These are phyloP conservation scores for Lactarius quietus DNA, from an alignment of 768 basidiomycete genomes.

Conservation along the genomic window DNA sequence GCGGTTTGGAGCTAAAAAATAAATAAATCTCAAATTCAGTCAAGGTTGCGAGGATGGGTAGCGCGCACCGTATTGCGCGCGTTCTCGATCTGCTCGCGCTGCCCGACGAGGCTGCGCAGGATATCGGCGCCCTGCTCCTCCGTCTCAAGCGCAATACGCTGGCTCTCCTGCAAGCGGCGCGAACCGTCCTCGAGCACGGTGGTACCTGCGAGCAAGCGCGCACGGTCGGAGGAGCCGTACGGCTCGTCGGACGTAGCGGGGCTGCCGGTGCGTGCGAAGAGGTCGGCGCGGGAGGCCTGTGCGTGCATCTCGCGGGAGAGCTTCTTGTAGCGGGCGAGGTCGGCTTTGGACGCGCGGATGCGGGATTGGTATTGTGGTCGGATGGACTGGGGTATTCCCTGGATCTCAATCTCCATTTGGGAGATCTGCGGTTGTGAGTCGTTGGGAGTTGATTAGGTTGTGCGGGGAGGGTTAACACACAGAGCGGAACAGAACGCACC, in stretches of 20 bases:
- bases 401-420: conserved; percentile 99
- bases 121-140: conserved; percentile 96
- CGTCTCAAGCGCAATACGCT: conserved; percentile 91
- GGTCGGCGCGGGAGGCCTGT: conserved; percentile 67
- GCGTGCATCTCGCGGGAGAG: conserved; percentile 68
- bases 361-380: conserved; percentile 72
- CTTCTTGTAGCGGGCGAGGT: conserved; percentile 78
- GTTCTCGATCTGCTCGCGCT: conserved; percentile 94
- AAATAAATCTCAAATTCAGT: not conserved
- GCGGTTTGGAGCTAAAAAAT: conserved; percentile 71
- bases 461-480: too few relatives aligned
- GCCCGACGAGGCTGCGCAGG: conserved; percentile 73
- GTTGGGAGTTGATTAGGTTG: too few relatives aligned
- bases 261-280: conserved; percentile 45
- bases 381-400: conserved; percentile 86
- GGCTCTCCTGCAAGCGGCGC: conserved; percentile 82
- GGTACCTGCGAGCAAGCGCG: conserved; percentile 76
- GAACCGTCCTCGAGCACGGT: conserved; percentile 79
- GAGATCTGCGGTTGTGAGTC: conserved; percentile 75
- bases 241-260: conserved; percentile 78
- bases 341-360: conserved; percentile 69
- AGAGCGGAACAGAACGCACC: conserved; percentile 49
- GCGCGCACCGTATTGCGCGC: conserved; percentile 77
- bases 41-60: not conserved
- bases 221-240: conserved; percentile 63